These are phyloP conservation scores for Dioscorea cayenensis DNA, from an alignment of 116 monocot species.

Conservation along the genomic window DNA sequence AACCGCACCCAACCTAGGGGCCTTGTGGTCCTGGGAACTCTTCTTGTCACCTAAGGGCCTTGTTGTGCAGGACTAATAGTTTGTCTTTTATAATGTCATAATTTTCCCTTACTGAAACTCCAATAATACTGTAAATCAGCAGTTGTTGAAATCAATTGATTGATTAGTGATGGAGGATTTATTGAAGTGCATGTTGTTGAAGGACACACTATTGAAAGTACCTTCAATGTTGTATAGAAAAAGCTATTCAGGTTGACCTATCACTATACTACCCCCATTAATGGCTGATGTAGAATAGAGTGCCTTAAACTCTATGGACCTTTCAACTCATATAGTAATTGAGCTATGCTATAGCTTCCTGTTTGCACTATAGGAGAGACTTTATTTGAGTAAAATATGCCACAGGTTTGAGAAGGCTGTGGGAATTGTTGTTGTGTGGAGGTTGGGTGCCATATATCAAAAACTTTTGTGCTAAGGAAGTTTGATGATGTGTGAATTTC, in stretches of 20 bases:
- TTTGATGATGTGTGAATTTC: too few species aligned
- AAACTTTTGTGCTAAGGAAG: constrained; percentile 61
- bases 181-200: constrained; percentile 22
- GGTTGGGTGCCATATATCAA: constrained; percentile 48
- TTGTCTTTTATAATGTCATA: constrained; percentile 13
- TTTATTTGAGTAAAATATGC: constrained; percentile 69
- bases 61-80: constrained; percentile 59
- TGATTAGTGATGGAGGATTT: constrained; percentile 26
- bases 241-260: too few species aligned
- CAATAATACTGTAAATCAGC: constrained; percentile 30
- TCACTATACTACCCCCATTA: too few species aligned
- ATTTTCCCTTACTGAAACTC: constrained; percentile 8
- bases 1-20: too few species aligned
- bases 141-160: constrained; percentile 31
- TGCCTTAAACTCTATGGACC: constrained; percentile 63
- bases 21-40: too few species aligned
- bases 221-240: constrained; percentile 32
- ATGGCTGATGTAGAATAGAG: too few species aligned
- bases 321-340: constrained; percentile 75
- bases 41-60: constrained; percentile 57
- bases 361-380: constrained; percentile 65
- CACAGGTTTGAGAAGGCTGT: constrained; percentile 26
- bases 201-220: constrained; percentile 32
- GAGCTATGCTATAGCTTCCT: constrained; percentile 56
- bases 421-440: constrained; percentile 32